Percentiles rank a stretch among this genome's conserved stretches.
phyloP scores from a whole-genome alignment of 768 basidiomycete species.

The Coprinopsis strossmayeri region DNA sequence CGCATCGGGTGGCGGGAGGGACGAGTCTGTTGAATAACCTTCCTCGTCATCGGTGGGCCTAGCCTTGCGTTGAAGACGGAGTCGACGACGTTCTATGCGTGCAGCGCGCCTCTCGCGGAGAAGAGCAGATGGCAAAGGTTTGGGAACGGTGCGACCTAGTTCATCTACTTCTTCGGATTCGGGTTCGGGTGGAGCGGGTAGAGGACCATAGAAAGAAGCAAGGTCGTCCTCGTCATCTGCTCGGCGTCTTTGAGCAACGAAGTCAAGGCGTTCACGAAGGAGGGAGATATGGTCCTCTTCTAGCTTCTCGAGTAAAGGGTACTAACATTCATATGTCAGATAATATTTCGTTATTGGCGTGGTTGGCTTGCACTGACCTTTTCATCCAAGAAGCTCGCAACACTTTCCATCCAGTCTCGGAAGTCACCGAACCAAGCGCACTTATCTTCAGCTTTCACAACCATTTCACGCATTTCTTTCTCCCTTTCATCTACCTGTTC shows the following conservation, averaged over 20 bases:
- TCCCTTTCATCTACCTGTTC: slow-evolving; percentile 61
- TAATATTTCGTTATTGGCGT: not conserved
- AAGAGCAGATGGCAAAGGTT: slow-evolving; percentile 35
- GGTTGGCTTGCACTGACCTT: slow-evolving; percentile 55
- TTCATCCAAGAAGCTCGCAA: slow-evolving; percentile 83
- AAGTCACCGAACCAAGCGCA: slow-evolving; percentile 77
- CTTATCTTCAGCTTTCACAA: slow-evolving; percentile 69
- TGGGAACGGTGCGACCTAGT: slow-evolving; percentile 45
- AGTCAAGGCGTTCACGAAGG: slow-evolving; percentile 64
- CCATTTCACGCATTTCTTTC: slow-evolving; percentile 67
- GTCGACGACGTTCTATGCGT: slow-evolving; percentile 48
- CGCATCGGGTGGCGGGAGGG: slow-evolving; percentile 58
- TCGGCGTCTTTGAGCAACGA: slow-evolving; percentile 61
- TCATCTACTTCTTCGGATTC: slow-evolving; percentile 43
- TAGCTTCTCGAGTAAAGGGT: slow-evolving; percentile 68
- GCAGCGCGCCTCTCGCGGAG: slow-evolving; percentile 53
- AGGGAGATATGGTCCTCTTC: slow-evolving; percentile 72
- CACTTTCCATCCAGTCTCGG: slow-evolving; percentile 73
- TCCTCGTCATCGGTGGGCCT: slow-evolving; percentile 44
- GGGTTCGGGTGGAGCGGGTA: slow-evolving; percentile 24
- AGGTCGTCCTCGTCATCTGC: slow-evolving; percentile 81
- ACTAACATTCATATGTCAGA: slow-evolving; percentile 36
- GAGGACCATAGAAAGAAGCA: slow-evolving; percentile 55
- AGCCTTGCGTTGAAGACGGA: slow-evolving; percentile 28
- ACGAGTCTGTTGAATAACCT: slow-evolving; percentile 84